Conservation (phyloP, 768 basidiomycete genomes). For the Termitomyces sp. region DNA sequence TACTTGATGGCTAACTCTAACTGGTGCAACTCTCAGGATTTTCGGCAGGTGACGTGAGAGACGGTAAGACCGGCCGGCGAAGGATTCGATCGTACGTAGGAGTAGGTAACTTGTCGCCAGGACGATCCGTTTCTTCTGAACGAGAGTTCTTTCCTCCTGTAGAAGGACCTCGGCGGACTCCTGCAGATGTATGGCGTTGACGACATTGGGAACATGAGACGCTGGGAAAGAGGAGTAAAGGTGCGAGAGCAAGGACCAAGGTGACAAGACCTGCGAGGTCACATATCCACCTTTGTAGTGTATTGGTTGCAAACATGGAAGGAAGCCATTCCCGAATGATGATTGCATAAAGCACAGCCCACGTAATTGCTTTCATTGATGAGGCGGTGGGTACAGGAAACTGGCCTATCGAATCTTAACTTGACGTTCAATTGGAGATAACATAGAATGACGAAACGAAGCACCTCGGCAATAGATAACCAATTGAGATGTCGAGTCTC, state of each 20-base stretch:
- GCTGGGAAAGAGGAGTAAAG: neutral
- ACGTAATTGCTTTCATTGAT: neutral
- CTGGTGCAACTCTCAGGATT: too few relatives aligned
- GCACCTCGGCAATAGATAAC: neutral
- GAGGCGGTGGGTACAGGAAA: neutral
- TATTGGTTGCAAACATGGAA: neutral
- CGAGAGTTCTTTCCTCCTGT: constrained; percentile 1
- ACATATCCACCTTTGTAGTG: neutral
- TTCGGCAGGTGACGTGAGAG: neutral
- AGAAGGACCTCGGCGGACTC: neutral
- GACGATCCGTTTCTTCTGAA: constrained; percentile 6
- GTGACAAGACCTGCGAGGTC: constrained; percentile 4
- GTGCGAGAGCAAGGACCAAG: constrained; percentile 1
- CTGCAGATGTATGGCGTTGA: constrained; percentile 1
- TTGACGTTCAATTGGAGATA: neutral
- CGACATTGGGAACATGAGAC: neutral
- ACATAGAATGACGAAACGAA: neutral
- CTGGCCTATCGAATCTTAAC: neutral
- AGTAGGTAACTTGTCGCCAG: neutral
- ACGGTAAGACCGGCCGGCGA: neutral
- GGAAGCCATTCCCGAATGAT: constrained; percentile 2
- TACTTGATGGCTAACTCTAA: too few relatives aligned
- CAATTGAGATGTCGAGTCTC: neutral
- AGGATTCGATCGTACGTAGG: neutral
- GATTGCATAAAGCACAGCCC: neutral